Base-by-base conservation (phyloP, 2,329 filamentous ascomycete species). In the Sclerotinia spermophila region DNA sequence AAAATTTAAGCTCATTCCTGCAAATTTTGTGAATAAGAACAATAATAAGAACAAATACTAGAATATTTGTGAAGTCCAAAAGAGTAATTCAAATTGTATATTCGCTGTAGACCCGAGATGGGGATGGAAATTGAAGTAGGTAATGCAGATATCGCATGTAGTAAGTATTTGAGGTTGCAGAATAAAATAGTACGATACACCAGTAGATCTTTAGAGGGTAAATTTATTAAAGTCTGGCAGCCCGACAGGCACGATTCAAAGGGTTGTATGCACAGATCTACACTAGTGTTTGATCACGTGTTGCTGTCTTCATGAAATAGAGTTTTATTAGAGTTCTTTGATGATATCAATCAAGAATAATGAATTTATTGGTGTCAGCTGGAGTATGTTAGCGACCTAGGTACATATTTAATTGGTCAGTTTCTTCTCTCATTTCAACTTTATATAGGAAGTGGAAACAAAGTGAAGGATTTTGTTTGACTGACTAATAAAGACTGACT, bases 1-100 rank as follows among this genome's bases (percentile, higher is more conserved):
- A 6, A 64, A 35, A 38, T 48, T 48, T 30, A 64, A 65, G 51
- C 42, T 38, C 62, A 65, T 65, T 35, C 33, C 45, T 65, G 44
- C 45, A 40, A n/a, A 53, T 53, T 27, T 21, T n/a, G 19, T n/a
- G 24, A 27, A 51, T 6, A 64, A 53, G 24, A 53, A 40, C 1
- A 48, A 53, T 13, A 65, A n/a, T 30, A 45, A 13, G 27, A 53
- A 53, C 48, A 53, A 27, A 51, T 51, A 15, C 24, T 5, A 5
- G 13, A 65, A 51, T 21, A 30, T 21, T 65, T 27, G 45, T 7
- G 13, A 45, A 21, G 30, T 21, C 35, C 24, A 53, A 65, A 65
- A 40, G 21, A 19, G 21, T 27, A 1, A 24, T 51, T 13, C 38
- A 21, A 21, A 38, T 51, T 38, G 27, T 51, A 24, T 21, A 19